These are phyloP conservation scores for Talaromyces piceae DNA, from an alignment of 2,329 filamentous ascomycete species.

Conservation along the genomic window DNA sequence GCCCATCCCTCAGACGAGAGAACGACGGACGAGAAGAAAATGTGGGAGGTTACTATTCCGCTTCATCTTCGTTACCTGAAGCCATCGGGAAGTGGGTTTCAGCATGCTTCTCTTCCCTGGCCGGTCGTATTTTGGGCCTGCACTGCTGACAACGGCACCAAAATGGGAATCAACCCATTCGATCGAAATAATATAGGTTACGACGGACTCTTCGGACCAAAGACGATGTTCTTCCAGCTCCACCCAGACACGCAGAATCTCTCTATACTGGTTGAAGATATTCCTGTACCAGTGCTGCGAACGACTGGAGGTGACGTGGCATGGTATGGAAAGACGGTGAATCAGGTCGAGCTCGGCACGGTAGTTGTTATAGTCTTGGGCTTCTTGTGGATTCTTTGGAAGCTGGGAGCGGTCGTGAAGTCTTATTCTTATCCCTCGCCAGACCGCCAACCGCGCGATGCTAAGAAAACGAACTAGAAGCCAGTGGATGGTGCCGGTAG, in stretches of 20 bases:
- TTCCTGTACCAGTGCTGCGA: conserved; percentile 61
- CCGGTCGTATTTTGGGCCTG: conserved; percentile 91
- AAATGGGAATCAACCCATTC: conserved; percentile 74
- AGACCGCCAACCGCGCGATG: neutral
- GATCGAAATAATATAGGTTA: conserved; percentile 80
- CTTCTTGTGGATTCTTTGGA: conserved; percentile 63
- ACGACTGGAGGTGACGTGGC: conserved; percentile 41
- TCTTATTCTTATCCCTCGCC: neutral
- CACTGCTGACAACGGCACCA: conserved; percentile 49
- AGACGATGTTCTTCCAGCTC: conserved; percentile 78
- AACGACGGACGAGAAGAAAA: conserved; percentile 10
- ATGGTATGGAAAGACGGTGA: conserved; percentile 23
- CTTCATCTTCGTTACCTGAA: conserved; percentile 78
- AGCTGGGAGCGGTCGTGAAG: conserved; percentile 33
- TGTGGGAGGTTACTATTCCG: conserved; percentile 51
- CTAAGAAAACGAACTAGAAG: neutral
- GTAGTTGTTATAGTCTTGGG: conserved; percentile 53
- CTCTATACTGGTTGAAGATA: conserved; percentile 42
- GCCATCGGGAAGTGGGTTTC: conserved; percentile 51
- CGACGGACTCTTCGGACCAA: conserved; percentile 67
- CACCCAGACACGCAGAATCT: conserved; percentile 18
- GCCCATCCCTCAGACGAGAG: conserved; percentile 41
- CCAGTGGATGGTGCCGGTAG: too few species aligned
- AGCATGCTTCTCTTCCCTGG: conserved; percentile 59
- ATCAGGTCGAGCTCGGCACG: conserved; percentile 48